Evolutionary conservation across 2,329 filamentous ascomycete species (phyloP), one percentile per base, ranked within the genome.

Genomic region (Penicillium janthinellum): DNA sequence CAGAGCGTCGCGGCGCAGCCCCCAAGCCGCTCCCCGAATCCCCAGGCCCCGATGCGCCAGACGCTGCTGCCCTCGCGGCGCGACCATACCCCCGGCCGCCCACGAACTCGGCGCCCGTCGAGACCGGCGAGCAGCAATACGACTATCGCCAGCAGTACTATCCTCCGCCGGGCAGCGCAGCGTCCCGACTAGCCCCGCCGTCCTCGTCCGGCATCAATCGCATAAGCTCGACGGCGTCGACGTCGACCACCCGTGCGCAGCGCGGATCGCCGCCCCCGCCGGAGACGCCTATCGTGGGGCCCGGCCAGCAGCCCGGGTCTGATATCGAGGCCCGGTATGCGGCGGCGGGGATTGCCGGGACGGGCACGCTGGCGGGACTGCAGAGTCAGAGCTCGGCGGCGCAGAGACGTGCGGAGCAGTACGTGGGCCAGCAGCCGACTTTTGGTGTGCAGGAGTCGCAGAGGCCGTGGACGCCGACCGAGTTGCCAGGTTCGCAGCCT

Each of bases 401-500:
- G 1, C 84, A 91, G 31, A 91, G 95, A 73, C 85, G 93, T 66
- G 80, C 90, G 62, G 90, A 91, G 39, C 91, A 95, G 60, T 97
- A 96, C 73, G 85, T 83, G 22, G 80, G 83, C 38, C 80, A 82
- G 56, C 77, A 77, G 54, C 71, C 72, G 44, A 71, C 66, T 42
- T 70, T 41, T 20, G 25, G 70, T 45, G 66, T 71, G 54, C 71
- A 76, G 52, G 81, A 78, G 28, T 67, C 71, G 47, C 73, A 67
- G 58, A 85, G 94, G 50, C 93, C 93, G 34, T 98, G 94, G 95
- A 98, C 94, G 10, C 95, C 95, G 0, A 98, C 95, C 3, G 95
- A 99, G 74, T 84, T 88, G 58, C 92, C 93, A 1, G 92, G 92
- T 35, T 89, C 88, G 62, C 89, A 92, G 54, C 91, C 92, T 5